These are phyloP conservation scores for Voacanga thouarsii DNA, from an alignment of 257 asterid genomes.

Conservation along the genomic window DNA sequence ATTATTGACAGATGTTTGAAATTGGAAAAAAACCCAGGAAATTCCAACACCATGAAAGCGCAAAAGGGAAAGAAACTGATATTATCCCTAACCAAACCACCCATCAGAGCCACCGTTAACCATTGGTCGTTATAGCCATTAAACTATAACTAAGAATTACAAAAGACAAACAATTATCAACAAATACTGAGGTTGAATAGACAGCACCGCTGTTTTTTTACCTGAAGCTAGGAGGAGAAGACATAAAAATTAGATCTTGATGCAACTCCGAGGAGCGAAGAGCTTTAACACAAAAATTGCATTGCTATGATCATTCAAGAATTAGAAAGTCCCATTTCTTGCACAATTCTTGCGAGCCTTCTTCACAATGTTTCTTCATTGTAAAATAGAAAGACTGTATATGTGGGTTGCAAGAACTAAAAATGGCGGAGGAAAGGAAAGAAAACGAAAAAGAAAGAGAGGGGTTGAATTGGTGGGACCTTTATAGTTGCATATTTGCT, in stretches of 20 bases:
- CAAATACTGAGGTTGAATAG: constrained; percentile 15
- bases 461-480: constrained; percentile 49
- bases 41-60: not conserved
- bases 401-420: constrained; percentile 18
- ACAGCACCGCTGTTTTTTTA: constrained; percentile 25
- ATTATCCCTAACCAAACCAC: no score
- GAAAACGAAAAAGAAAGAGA: constrained; percentile 9
- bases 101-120: no score
- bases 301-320: constrained; percentile 29
- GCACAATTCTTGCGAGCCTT: constrained; percentile 42
- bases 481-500: constrained; percentile 57
- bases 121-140: not conserved
- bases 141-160: not conserved
- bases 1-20: not conserved
- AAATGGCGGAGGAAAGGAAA: constrained; percentile 15
- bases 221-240: constrained; percentile 33
- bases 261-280: constrained; percentile 9
- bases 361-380: constrained; percentile 39
- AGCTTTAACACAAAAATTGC: constrained; percentile 35
- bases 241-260: constrained; percentile 55
- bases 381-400: constrained; percentile 23
- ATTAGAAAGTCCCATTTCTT: constrained; percentile 21
- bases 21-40: constrained; percentile 2
- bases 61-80: not conserved
- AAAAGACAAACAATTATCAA: not conserved